phyloP scores from a whole-genome alignment of 352 stramenopile genomes.

The Globisporangium mamillatum region DNA sequence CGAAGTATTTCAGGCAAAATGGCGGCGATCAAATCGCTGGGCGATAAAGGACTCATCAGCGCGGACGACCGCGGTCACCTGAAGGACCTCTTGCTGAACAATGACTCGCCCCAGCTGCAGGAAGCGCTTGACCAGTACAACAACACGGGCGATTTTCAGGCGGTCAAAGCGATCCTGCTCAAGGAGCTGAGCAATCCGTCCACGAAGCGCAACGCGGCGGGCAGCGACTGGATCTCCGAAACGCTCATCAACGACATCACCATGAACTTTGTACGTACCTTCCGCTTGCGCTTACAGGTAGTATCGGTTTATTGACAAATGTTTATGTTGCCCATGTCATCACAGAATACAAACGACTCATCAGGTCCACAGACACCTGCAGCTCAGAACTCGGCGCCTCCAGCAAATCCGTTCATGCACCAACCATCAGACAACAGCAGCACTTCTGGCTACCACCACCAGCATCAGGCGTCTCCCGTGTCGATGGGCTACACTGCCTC shows the following conservation, averaged over 20 bases:
- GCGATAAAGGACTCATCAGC: constrained; percentile 70
- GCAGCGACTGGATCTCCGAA: constrained; percentile 67
- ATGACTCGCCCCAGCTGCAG: constrained; percentile 70
- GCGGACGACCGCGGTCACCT: constrained; percentile 64
- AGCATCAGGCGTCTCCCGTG: constrained; percentile 30
- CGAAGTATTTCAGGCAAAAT: constrained; percentile 80
- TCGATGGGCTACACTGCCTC: constrained; percentile 28
- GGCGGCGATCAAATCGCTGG: constrained; percentile 77
- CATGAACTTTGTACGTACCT: constrained; percentile 46
- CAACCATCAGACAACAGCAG: constrained; percentile 17
- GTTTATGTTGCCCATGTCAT: neutral
- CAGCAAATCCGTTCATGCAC: constrained; percentile 33
- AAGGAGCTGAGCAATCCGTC: constrained; percentile 65
- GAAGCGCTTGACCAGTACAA: constrained; percentile 76
- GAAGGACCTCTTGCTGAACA: constrained; percentile 79
- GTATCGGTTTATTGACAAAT: too few species aligned
- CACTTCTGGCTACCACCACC: constrained; percentile 18
- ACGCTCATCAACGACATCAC: constrained; percentile 76
- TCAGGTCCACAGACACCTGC: neutral
- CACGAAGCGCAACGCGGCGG: constrained; percentile 57
- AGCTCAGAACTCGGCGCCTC: neutral
- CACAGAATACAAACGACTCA: constrained; percentile 14
- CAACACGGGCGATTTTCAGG: constrained; percentile 73
- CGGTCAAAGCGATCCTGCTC: constrained; percentile 62
- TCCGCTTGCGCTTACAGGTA: neutral